Percentiles rank a stretch among this genome's conserved stretches.
These are phyloP conservation scores for Austroboletus festivus DNA, from an alignment of 768 basidiomycete species.

Conservation along the genomic window DNA sequence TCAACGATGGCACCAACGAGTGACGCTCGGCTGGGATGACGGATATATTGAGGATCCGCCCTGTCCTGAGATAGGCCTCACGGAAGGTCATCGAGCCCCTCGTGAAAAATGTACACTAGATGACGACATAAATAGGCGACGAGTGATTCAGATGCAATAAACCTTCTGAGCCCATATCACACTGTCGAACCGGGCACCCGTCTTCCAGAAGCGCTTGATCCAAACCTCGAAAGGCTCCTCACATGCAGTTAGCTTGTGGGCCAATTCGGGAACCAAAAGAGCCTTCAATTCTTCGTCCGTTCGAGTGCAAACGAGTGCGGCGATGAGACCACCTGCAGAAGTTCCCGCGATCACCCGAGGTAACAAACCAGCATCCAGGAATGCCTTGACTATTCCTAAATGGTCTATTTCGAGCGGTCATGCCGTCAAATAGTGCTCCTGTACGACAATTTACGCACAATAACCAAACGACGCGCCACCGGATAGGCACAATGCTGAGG, in stretches of 20 bases:
- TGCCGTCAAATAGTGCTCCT: neutral
- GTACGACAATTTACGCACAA: slow-evolving; percentile 46
- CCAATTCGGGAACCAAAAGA: slow-evolving; percentile 79
- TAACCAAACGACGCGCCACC: slow-evolving; percentile 96
- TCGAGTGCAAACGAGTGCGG: slow-evolving; percentile 75
- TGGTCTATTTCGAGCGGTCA: slow-evolving; percentile 51
- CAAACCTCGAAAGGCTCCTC: slow-evolving; percentile 73
- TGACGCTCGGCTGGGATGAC: slow-evolving; percentile 89
- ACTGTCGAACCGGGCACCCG: slow-evolving; percentile 94
- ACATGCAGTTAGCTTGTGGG: slow-evolving; percentile 77
- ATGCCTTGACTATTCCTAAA: slow-evolving; percentile 88
- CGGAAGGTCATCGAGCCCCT: slow-evolving; percentile 92
- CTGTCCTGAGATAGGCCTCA: slow-evolving; percentile 91
- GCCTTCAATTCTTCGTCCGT: slow-evolving; percentile 83
- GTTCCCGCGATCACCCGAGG: slow-evolving; percentile 95
- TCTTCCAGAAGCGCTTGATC: slow-evolving; percentile 71
- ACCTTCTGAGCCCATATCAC: slow-evolving; percentile 90
- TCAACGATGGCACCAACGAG: slow-evolving; percentile 48
- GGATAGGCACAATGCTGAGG: slow-evolving; percentile 90
- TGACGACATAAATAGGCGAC: neutral
- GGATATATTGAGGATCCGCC: slow-evolving; percentile 89
- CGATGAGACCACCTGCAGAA: slow-evolving; percentile 84
- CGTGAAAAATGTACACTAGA: slow-evolving; percentile 83
- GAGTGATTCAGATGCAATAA: slow-evolving; percentile 6
- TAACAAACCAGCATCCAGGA: slow-evolving; percentile 80